phyloP scores from a whole-genome alignment of 257 asterid genomes.

The Solanum chilense region DNA sequence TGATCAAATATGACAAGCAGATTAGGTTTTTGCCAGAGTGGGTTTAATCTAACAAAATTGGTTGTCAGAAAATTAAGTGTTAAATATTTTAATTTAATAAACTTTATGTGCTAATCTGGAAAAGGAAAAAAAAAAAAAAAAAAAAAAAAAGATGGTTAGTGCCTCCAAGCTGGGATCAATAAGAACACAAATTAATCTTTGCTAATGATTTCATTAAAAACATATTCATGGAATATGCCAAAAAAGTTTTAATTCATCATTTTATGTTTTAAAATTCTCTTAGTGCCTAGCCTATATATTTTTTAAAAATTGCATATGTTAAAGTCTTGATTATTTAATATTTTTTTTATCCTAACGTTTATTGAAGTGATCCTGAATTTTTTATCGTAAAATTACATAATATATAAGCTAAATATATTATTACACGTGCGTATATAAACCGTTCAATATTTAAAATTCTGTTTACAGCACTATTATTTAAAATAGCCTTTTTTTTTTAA shows the following conservation, averaged over 20 bases:
- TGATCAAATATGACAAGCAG: neutral
- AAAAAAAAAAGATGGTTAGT: conserved; percentile 5
- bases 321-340: neutral
- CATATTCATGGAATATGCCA: conserved; percentile 27
- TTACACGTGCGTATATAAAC: neutral
- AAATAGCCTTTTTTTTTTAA: neutral
- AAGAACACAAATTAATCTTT: conserved; percentile 8
- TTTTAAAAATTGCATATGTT: neutral
- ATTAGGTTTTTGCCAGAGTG: neutral
- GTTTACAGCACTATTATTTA: too few species aligned
- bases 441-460: neutral
- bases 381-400: neutral
- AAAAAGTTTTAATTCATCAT: neutral
- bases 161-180: conserved; percentile 18
- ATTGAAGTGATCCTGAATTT: neutral
- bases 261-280: neutral
- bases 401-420: too few species aligned
- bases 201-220: neutral
- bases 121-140: neutral
- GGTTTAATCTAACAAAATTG: neutral
- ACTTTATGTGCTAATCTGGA: conserved; percentile 2
- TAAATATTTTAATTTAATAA: neutral
- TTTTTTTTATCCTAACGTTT: neutral
- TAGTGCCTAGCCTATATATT: neutral
- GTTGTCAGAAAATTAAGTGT: neutral